Evolutionary conservation across 2,329 filamentous ascomycete species (phyloP).

Genomic region (Metarhizium guizhouense): DNA sequence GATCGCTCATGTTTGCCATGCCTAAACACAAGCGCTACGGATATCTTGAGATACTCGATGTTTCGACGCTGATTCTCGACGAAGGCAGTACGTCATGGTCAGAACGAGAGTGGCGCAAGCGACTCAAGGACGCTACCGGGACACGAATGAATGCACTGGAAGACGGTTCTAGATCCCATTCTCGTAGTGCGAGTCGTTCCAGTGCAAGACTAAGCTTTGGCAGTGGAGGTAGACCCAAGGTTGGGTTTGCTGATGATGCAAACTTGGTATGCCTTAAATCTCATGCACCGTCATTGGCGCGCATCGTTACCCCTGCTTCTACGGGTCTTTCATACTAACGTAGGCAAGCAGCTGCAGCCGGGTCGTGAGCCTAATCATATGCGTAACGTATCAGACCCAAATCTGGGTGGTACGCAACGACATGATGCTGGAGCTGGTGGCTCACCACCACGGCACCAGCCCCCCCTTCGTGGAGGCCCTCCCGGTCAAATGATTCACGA

Average conservation of each 20-base stretch:
- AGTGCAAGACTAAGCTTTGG: slow-evolving; percentile 47
- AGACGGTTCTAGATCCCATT: slow-evolving; percentile 34
- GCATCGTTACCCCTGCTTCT: not conserved
- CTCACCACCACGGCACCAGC: slow-evolving; percentile 25
- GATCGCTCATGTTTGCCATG: slow-evolving; percentile 97
- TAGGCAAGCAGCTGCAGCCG: slow-evolving; percentile 21
- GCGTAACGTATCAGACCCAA: slow-evolving; percentile 40
- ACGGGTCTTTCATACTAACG: not conserved
- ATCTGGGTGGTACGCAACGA: slow-evolving; percentile 17
- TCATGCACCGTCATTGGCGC: not conserved
- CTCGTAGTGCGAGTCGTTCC: slow-evolving; percentile 48
- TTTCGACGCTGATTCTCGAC: slow-evolving; percentile 68
- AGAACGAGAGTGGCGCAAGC: slow-evolving; percentile 82
- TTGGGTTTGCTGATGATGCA: slow-evolving; percentile 50
- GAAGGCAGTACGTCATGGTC: slow-evolving; percentile 70
- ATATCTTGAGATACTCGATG: slow-evolving; percentile 83
- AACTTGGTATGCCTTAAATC: slow-evolving; percentile 1
- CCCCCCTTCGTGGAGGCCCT: slow-evolving; percentile 28
- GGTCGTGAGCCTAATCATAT: slow-evolving; percentile 26
- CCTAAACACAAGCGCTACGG: slow-evolving; percentile 80
- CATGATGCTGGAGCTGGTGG: slow-evolving; percentile 15
- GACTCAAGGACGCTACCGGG: slow-evolving; percentile 80
- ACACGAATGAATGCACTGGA: slow-evolving; percentile 62
- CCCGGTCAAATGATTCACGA: slow-evolving; percentile 40
- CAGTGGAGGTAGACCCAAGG: slow-evolving; percentile 30